Evolutionary conservation across 1,284 basidiomycete genomes (phyloP).

Genomic region (Marasmius sp.): DNA sequence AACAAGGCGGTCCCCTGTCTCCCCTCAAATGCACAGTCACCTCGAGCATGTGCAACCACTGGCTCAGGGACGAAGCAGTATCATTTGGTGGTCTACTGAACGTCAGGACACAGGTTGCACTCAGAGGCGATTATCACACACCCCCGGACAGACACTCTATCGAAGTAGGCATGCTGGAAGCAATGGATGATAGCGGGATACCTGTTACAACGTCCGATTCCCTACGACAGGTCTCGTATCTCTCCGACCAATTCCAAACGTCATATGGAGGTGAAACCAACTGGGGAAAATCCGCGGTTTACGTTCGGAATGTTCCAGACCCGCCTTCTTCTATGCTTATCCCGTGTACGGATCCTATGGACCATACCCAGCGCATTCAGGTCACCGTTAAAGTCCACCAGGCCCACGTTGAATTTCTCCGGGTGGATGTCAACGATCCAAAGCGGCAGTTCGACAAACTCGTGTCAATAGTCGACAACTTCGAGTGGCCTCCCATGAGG

Average conservation of each 20-base stretch:
- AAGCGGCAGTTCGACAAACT: slow-evolving; percentile 15
- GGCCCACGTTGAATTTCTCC: slow-evolving; percentile 21
- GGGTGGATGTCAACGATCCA: slow-evolving; percentile 21
- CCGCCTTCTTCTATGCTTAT: background rate
- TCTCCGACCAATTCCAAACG: slow-evolving; percentile 24
- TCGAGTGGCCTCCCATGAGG: slow-evolving; percentile 22
- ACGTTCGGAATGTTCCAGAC: slow-evolving; percentile 4
- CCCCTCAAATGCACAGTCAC: slow-evolving; percentile 29
- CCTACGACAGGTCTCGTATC: slow-evolving; percentile 5
- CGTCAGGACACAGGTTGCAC: slow-evolving; percentile 6
- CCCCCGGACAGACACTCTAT: slow-evolving; percentile 11
- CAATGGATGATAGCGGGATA: slow-evolving; percentile 24
- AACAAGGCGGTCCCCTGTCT: slow-evolving; percentile 31
- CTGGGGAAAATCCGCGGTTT: slow-evolving; percentile 21
- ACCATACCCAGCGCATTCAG: slow-evolving; percentile 9
- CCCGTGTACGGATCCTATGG: slow-evolving; percentile 5
- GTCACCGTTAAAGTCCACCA: slow-evolving; percentile 6
- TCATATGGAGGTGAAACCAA: slow-evolving; percentile 26
- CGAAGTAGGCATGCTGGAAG: slow-evolving; percentile 22
- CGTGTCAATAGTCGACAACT: slow-evolving; percentile 19
- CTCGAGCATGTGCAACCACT: slow-evolving; percentile 28
- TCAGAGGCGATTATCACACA: slow-evolving; percentile 15
- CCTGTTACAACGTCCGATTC: slow-evolving; percentile 11
- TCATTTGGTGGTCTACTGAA: slow-evolving; percentile 14
- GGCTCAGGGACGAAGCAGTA: slow-evolving; percentile 18